phyloP scores from a whole-genome alignment of 164 flowering plant genomes.

The Nelumbo lutea region DNA sequence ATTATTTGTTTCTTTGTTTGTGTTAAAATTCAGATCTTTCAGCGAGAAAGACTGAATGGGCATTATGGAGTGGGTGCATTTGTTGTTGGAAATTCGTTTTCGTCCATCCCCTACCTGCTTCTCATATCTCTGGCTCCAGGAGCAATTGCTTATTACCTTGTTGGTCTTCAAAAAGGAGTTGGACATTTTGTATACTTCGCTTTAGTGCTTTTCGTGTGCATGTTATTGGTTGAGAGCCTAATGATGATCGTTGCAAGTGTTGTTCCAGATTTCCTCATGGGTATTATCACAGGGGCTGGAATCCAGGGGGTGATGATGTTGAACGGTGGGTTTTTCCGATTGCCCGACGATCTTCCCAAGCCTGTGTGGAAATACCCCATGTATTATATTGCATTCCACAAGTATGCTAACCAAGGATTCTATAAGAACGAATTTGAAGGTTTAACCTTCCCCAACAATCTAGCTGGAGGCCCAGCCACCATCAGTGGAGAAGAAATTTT shows the following conservation, averaged over 20 bases:
- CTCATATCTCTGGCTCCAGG: slow-evolving; percentile 45
- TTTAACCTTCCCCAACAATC: slow-evolving; percentile 19
- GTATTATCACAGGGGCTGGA: slow-evolving; percentile 53
- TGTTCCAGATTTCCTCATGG: slow-evolving; percentile 62
- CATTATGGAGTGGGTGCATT: slow-evolving; percentile 50
- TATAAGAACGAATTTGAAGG: slow-evolving; percentile 50
- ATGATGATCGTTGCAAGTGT: slow-evolving; percentile 61
- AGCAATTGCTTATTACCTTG: slow-evolving; percentile 41
- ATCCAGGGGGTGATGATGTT: slow-evolving; percentile 55
- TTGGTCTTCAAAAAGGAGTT: slow-evolving; percentile 33
- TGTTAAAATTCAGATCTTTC: slow-evolving; percentile 29
- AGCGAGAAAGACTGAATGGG: slow-evolving; percentile 54
- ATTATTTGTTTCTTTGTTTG: too few relatives aligned
- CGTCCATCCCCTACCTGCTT: slow-evolving; percentile 49
- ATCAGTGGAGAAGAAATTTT: slow-evolving; percentile 31
- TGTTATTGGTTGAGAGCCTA: slow-evolving; percentile 53
- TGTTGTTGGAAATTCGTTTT: slow-evolving; percentile 48
- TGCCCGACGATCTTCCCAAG: slow-evolving; percentile 51
- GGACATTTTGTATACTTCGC: slow-evolving; percentile 37
- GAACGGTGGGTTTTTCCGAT: slow-evolving; percentile 44
- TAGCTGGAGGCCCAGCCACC: slow-evolving; percentile 11
- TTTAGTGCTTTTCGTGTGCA: slow-evolving; percentile 26
- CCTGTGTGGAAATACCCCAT: slow-evolving; percentile 59
- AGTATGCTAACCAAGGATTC: slow-evolving; percentile 42
- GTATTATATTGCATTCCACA: slow-evolving; percentile 43